Evolutionary conservation across 1,284 basidiomycete genomes (phyloP), one percentile per base, ranked within the genome.

Genomic region (Athelia psychrophila): DNA sequence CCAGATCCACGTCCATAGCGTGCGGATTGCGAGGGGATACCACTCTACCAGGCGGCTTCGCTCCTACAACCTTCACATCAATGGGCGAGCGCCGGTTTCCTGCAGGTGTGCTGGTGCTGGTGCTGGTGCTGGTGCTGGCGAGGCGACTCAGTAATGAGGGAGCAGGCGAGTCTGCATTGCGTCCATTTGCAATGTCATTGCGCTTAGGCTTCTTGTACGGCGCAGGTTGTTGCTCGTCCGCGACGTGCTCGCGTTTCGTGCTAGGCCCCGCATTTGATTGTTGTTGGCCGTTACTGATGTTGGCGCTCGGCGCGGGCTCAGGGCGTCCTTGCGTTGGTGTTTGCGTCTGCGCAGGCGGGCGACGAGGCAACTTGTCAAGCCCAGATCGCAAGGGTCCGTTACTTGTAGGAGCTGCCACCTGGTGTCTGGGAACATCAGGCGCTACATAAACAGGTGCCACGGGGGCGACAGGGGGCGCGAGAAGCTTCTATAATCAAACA

Each of bases 401-500:
- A n/a, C 8, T 46, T 10, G 44, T 10, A 24, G 23, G 42, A 10
- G 33, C 3, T 6, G 15, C 48, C 18, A 20, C 35, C 3, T 23
- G 4, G 18, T 20, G 20, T 22, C 9, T 49, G 33, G 48, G 32
- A 18, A 9, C 4, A 40, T 16, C 19, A 42, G 38, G 8, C 12
- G 33, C 27, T 15, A 18, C 9, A 23, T 24, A 53, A 16, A 10
- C 10, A 13, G 20, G 50, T 36, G 45, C 30, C 60, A 52, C 55
- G 62, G 56, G 54, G 33, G 49, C 45, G 51, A 51, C 56, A 54
- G 58, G 53, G 57, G 66, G 60, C 51, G 60, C 56, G 56, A 84
- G 63, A 50, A 73, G 71, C 83, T 85, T 75, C 67, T 71, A 68
- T 79, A 79, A 75, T 53, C 69, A 67, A 75, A 65, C 64, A 65